Percentiles rank a stretch among this genome's conserved stretches.
Evolutionary conservation across 2,329 filamentous ascomycete genomes (phyloP).

Genomic region (Trematosphaeria pertusa): DNA sequence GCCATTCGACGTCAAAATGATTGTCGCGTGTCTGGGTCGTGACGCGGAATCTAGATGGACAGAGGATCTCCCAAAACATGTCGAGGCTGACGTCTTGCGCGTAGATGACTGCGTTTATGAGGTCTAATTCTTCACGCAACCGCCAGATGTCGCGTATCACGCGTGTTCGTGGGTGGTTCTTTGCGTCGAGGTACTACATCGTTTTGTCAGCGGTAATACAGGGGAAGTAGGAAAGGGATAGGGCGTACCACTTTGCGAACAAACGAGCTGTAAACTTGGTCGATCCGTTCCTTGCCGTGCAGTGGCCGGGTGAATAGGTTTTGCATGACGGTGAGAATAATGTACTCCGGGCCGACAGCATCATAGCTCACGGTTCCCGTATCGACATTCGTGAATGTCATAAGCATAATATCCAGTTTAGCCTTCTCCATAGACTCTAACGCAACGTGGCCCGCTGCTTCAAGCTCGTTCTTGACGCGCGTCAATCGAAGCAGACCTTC

Average conservation of each 20-base stretch:
- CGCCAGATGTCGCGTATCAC: slow-evolving; percentile 9
- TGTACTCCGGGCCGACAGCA: slow-evolving; percentile 9
- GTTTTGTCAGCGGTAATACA: not conserved
- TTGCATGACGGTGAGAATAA: slow-evolving; percentile 7
- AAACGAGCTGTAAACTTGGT: slow-evolving; percentile 5
- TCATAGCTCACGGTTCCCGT: slow-evolving; percentile 9
- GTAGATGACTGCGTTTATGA: not conserved
- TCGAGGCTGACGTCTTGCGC: not conserved
- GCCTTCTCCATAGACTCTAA: slow-evolving; percentile 5
- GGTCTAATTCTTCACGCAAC: slow-evolving; percentile 8
- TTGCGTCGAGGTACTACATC: slow-evolving; percentile 4
- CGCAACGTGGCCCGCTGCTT: too few relatives aligned
- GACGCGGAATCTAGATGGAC: slow-evolving; percentile 2
- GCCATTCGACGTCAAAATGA: too few relatives aligned
- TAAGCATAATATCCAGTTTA: slow-evolving; percentile 11
- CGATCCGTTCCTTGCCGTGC: slow-evolving; percentile 4
- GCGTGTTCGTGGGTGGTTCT: slow-evolving; percentile 9
- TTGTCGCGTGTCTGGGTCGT: too few relatives aligned
- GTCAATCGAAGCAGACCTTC: too few relatives aligned
- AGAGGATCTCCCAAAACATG: slow-evolving; percentile 1
- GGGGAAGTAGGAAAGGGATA: not conserved
- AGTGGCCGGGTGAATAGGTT: slow-evolving; percentile 7
- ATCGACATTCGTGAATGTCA: slow-evolving; percentile 7
- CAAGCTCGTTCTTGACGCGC: too few relatives aligned
- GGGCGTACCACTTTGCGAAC: slow-evolving; percentile 4